Conservation (phyloP, 805 yeast genomes). For the Naumovozyma castellii region DNA sequence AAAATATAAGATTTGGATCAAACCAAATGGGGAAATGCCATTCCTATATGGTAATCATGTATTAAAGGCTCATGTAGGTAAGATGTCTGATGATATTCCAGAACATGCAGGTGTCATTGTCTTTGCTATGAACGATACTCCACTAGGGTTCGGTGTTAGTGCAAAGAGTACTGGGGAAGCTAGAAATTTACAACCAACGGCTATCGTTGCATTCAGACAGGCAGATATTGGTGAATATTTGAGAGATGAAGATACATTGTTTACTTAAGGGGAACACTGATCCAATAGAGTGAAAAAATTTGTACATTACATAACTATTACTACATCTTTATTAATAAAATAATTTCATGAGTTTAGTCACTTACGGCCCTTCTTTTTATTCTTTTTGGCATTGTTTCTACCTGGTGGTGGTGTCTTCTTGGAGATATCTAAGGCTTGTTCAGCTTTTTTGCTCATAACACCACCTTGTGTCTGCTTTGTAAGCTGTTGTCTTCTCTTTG, state of each 20-base stretch:
- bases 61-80: slow-evolving; percentile 90
- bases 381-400: slow-evolving; percentile 6
- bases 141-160: slow-evolving; percentile 91
- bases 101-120: slow-evolving; percentile 95
- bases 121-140: slow-evolving; percentile 83
- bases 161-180: slow-evolving; percentile 88
- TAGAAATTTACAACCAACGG: slow-evolving; percentile 83
- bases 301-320: neutral
- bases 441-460: slow-evolving; percentile 35
- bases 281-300: neutral
- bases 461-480: slow-evolving; percentile 57
- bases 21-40: slow-evolving; percentile 97
- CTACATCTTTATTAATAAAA: neutral
- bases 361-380: slow-evolving; percentile 22
- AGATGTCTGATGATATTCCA: slow-evolving; percentile 94
- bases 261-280: slow-evolving; percentile 42
- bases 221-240: slow-evolving; percentile 95
- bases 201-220: slow-evolving; percentile 91
- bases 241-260: slow-evolving; percentile 94
- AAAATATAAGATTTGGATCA: slow-evolving; percentile 91
- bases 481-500: slow-evolving; percentile 47
- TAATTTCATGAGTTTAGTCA: slow-evolving; percentile 1
- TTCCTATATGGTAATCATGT: slow-evolving; percentile 93
- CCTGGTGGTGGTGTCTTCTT: slow-evolving; percentile 11
- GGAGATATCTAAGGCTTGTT: slow-evolving; percentile 26